Percentiles rank a stretch among this genome's conserved stretches.
These are phyloP conservation scores for Alloascoidea hylecoeti DNA, from an alignment of 805 yeast genomes.

Conservation along the genomic window DNA sequence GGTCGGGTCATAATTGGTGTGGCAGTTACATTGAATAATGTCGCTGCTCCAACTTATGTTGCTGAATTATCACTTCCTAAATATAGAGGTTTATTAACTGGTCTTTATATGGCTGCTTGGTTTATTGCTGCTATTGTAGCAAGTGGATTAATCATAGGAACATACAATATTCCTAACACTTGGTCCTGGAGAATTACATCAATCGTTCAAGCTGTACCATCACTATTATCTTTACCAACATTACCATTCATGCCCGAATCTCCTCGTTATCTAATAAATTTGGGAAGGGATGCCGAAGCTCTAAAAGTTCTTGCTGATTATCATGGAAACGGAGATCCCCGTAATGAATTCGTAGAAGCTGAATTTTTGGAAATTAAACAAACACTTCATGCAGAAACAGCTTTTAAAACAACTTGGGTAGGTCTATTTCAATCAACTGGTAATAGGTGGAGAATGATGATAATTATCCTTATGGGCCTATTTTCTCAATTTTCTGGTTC, in stretches of 20 bases:
- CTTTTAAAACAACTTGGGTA: background rate
- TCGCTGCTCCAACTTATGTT: constrained; percentile 20
- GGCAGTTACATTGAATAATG: constrained; percentile 18
- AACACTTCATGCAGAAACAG: background rate
- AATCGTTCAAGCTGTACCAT: background rate
- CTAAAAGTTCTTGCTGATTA: constrained; percentile 21
- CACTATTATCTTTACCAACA: constrained; percentile 18
- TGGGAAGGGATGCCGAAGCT: constrained; percentile 29
- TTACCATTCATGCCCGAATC: constrained; percentile 30
- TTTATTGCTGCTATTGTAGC: background rate
- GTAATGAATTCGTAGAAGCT: constrained; percentile 4
- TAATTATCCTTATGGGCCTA: constrained; percentile 15
- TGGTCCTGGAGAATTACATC: background rate
- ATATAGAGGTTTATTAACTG: background rate
- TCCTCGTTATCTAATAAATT: constrained; percentile 29
- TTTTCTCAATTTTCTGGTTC: constrained; percentile 15
- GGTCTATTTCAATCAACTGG: background rate
- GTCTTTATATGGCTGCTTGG: background rate
- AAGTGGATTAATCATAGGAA: background rate
- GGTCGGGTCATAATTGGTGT: constrained; percentile 23
- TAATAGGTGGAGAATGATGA: constrained; percentile 13
- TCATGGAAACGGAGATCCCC: constrained; percentile 25
- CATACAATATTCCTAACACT: background rate
- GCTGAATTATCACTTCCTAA: constrained; percentile 17
- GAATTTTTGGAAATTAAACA: constrained; percentile 1